Evolutionary conservation across 495 filamentous ascomycete genomes (phyloP).

Genomic region (Penicillium canariense): DNA sequence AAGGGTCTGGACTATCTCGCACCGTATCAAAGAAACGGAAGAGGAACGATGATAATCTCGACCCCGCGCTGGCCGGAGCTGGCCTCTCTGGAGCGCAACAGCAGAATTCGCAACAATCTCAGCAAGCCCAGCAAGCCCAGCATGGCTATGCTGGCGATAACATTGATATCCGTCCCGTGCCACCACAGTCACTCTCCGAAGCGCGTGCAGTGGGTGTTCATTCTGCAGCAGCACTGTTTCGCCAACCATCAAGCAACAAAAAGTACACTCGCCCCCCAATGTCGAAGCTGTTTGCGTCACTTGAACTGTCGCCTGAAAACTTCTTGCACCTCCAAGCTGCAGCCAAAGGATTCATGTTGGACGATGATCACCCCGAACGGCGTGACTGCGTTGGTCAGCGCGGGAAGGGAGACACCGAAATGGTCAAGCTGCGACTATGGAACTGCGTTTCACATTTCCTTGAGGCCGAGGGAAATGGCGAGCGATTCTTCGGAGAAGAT

Average conservation of each 20-base stretch:
- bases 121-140: slow-evolving; percentile 27
- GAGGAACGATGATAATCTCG: slow-evolving; percentile 43
- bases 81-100: slow-evolving; percentile 29
- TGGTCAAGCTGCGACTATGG: slow-evolving; percentile 60
- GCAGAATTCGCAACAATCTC: slow-evolving; percentile 29
- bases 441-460: slow-evolving; percentile 59
- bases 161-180: slow-evolving; percentile 37
- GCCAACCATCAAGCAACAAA: slow-evolving; percentile 51
- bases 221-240: slow-evolving; percentile 58
- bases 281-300: slow-evolving; percentile 57
- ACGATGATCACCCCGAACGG: slow-evolving; percentile 54
- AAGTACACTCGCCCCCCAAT: slow-evolving; percentile 63
- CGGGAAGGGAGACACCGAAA: slow-evolving; percentile 58
- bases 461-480: slow-evolving; percentile 53
- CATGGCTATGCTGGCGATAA: slow-evolving; percentile 35
- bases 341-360: slow-evolving; percentile 61
- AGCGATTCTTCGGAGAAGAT: slow-evolving; percentile 54
- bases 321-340: slow-evolving; percentile 59
- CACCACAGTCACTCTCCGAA: slow-evolving; percentile 42
- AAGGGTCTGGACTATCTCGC: slow-evolving; percentile 66
- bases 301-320: slow-evolving; percentile 56
- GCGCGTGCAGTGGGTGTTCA: slow-evolving; percentile 53
- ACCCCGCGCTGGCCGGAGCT: slow-evolving; percentile 39
- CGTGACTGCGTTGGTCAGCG: slow-evolving; percentile 58
- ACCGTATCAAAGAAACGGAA: slow-evolving; percentile 46